Percentiles rank a stretch among this genome's conserved stretches.
Conservation (phyloP, 2,329 filamentous ascomycete genomes). For the Pseudocercospora fuligena region DNA sequence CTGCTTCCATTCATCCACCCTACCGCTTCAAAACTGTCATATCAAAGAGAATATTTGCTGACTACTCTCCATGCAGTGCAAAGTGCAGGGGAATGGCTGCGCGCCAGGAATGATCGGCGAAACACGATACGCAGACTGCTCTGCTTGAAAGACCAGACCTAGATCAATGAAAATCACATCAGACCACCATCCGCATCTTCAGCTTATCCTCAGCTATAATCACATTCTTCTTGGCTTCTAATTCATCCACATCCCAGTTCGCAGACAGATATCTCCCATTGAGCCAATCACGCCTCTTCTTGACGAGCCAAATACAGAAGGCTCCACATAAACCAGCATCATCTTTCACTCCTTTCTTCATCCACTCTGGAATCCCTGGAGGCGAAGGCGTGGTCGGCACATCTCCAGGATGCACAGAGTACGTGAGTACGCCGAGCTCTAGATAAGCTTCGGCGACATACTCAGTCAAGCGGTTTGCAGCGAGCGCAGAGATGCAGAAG, state of each 20-base stretch:
- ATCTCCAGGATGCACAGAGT: slow-evolving; percentile 42
- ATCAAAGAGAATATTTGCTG: neutral
- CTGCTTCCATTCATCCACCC: neutral
- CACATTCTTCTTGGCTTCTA: slow-evolving; percentile 40
- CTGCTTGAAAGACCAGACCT: neutral
- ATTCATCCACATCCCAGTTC: slow-evolving; percentile 46
- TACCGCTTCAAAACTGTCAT: neutral
- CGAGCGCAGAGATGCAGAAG: slow-evolving; percentile 42
- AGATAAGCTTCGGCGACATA: slow-evolving; percentile 41
- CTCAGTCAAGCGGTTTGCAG: slow-evolving; percentile 41
- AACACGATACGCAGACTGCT: slow-evolving; percentile 1
- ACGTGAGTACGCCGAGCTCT: slow-evolving; percentile 31
- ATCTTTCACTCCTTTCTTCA: slow-evolving; percentile 31
- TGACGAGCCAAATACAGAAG: slow-evolving; percentile 38
- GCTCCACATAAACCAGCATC: slow-evolving; percentile 35
- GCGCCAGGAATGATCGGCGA: neutral
- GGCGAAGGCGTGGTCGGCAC: slow-evolving; percentile 39
- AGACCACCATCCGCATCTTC: slow-evolving; percentile 36
- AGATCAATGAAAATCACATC: neutral
- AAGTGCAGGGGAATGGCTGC: slow-evolving; percentile 2
- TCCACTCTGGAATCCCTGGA: slow-evolving; percentile 38
- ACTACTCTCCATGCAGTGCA: neutral
- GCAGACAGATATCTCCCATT: slow-evolving; percentile 43
- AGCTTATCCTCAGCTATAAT: slow-evolving; percentile 43
- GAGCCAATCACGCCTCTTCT: slow-evolving; percentile 45